These are phyloP conservation scores for Kodamaea plutei DNA, from an alignment of 1,139 yeast species.

Conservation along the genomic window DNA sequence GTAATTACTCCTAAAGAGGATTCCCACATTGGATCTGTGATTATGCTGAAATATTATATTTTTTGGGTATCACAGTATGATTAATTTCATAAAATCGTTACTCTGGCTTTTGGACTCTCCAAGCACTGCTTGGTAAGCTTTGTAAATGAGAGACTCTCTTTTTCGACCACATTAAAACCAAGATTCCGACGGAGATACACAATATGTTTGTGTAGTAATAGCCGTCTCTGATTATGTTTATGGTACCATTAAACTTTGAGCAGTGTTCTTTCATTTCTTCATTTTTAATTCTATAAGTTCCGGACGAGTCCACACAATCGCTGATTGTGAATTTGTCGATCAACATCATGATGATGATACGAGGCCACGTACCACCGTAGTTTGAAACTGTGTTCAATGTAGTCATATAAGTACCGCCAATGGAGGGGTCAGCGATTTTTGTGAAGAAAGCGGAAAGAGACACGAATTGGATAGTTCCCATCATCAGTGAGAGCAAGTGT, in stretches of 20 bases:
- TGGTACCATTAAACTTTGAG: slow-evolving; percentile 49
- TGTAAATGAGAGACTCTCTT: slow-evolving; percentile 56
- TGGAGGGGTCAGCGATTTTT: slow-evolving; percentile 87
- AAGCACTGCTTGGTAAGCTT: slow-evolving; percentile 57
- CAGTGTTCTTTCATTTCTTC: slow-evolving; percentile 45
- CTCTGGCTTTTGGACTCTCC: slow-evolving; percentile 50
- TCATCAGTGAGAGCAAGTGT: slow-evolving; percentile 82
- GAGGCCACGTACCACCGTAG: slow-evolving; percentile 98
- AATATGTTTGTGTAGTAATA: slow-evolving; percentile 73
- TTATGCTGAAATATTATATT: too few species aligned
- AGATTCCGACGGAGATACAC: slow-evolving; percentile 67
- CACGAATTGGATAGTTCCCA: slow-evolving; percentile 94
- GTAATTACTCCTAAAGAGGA: too few species aligned
- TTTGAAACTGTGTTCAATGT: slow-evolving; percentile 87
- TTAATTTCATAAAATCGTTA: too few species aligned
- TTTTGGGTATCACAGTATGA: too few species aligned
- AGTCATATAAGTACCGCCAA: slow-evolving; percentile 98
- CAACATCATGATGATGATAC: slow-evolving; percentile 67
- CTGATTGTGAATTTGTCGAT: slow-evolving; percentile 76
- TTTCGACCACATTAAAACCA: slow-evolving; percentile 66
- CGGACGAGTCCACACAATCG: slow-evolving; percentile 36
- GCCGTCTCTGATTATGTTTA: slow-evolving; percentile 65
- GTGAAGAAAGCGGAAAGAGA: slow-evolving; percentile 94
- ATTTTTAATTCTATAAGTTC: slow-evolving; percentile 9
- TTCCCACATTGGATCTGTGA: too few species aligned